Conservation (phyloP, 495 filamentous ascomycete species). For the Hapsidospora chrysogenum region DNA sequence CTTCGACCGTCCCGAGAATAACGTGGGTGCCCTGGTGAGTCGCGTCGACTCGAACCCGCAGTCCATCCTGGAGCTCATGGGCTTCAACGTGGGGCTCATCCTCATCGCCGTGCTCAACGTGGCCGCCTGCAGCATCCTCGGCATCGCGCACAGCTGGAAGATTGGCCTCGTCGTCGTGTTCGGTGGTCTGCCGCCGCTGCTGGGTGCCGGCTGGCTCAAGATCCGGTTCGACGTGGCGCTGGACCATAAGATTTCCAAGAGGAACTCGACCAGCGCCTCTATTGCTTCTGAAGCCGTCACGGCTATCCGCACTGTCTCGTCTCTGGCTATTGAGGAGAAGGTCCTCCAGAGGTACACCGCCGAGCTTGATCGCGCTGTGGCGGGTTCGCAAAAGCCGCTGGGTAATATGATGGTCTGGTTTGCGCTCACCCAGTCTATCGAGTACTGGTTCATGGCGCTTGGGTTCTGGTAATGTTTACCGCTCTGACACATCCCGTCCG, state of each 20-base stretch:
- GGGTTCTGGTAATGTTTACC: constrained; percentile 33
- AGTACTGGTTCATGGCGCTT: constrained; percentile 31
- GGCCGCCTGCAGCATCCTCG: constrained; percentile 13
- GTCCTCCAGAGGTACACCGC: constrained; percentile 10
- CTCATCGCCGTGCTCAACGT: constrained; percentile 14
- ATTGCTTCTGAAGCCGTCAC: constrained; percentile 35
- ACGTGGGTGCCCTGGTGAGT: constrained; percentile 29
- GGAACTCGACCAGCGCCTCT: constrained; percentile 9
- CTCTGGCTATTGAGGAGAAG: constrained; percentile 24
- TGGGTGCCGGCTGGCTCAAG: constrained; percentile 16
- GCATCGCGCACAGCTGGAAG: constrained; percentile 23
- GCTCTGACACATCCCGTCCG: background rate
- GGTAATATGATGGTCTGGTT: constrained; percentile 9
- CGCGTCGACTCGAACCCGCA: constrained; percentile 32
- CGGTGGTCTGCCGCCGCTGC: constrained; percentile 12
- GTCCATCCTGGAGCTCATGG: constrained; percentile 30
- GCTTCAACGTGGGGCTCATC: constrained; percentile 15
- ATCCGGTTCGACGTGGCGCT: constrained; percentile 16
- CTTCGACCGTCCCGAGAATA: constrained; percentile 35
- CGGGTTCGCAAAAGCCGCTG: constrained; percentile 13
- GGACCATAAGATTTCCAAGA: constrained; percentile 10
- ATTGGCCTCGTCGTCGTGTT: constrained; percentile 18
- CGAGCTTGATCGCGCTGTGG: constrained; percentile 1
- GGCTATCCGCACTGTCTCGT: constrained; percentile 37
- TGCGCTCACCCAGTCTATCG: constrained; percentile 14